Evolutionary conservation across 129 eudicot genomes (phyloP), one percentile per base, ranked within the genome.

Genomic region (Heracleum sosnowskyi): DNA sequence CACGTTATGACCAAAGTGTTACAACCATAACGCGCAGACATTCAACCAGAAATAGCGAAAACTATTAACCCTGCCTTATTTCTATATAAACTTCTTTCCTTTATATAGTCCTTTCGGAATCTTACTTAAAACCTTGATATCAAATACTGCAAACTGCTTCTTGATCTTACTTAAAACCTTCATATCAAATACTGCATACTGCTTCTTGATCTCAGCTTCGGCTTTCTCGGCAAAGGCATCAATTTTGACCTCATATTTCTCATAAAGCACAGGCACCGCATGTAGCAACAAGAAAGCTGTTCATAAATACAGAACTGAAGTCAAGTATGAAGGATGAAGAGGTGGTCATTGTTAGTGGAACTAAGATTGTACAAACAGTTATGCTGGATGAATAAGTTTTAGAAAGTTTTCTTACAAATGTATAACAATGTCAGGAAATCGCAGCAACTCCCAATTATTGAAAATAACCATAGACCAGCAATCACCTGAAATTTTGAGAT

Each of bases 131-230:
- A 94, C 91, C 88, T 90, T 94, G 10, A 68, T 91, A 57, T 83
- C 78, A 81, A 91, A 87, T 20, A 91, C 89, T 1, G 91, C 93
- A 83, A 90, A 94, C 44, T 91, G 98, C 78, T 91, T 91, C 89
- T 91, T 91, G 69, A 94, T 87, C 89, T 90, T 88, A 82, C 92
- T 91, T 84, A 94, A 83, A 75, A 94, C 91, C 88, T 90, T 94
- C 12, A 68, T 91, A 57, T 83, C 78, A 78, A 90, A 86, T 20
- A 91, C 88, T 2, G 91, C 93, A 84, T 91, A 94, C 35, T 94
- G 98, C 77, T 91, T 91, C 89, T 91, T 91, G 69, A 94, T 53
- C 85, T 94, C 96, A 16, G 79, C 78, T 79, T 84, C 88, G 4
- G 96, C 97, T 78, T 88, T 91, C 88, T 93, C 98, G 44, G 83